Evolutionary conservation across 129 eudicot species (phyloP).

Genomic region (Silybum marianum): DNA sequence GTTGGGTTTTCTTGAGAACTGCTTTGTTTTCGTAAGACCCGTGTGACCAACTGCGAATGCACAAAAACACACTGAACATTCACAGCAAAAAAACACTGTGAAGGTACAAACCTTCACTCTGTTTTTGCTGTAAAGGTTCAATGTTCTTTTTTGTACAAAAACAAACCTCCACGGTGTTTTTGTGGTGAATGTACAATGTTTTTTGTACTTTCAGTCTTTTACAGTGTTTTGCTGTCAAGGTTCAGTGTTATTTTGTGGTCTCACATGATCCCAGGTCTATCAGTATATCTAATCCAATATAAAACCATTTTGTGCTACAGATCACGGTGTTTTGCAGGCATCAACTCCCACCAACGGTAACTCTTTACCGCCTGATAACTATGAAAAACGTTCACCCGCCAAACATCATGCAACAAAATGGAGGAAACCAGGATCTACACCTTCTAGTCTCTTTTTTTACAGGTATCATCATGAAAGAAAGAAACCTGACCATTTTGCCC

Average conservation of each 20-base stretch:
- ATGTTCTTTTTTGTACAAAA: no score
- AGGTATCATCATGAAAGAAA: slow-evolving; percentile 49
- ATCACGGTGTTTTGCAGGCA: slow-evolving; percentile 30
- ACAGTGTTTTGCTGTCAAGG: no score
- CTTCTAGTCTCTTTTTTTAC: slow-evolving; percentile 35
- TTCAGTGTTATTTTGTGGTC: not conserved
- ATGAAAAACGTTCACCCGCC: slow-evolving; percentile 17
- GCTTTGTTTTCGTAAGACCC: not conserved
- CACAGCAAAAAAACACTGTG: not conserved
- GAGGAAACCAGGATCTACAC: slow-evolving; percentile 34
- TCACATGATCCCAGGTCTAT: not conserved
- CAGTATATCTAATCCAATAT: not conserved
- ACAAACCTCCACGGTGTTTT: no score
- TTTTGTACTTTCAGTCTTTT: no score
- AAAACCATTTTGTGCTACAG: slow-evolving; percentile 23
- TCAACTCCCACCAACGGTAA: slow-evolving; percentile 25
- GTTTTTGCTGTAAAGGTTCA: no score
- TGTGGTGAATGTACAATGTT: no score
- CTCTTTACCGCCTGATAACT: slow-evolving; percentile 40
- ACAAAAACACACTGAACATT: not conserved
- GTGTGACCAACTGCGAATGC: not conserved
- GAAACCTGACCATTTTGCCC: slow-evolving; percentile 40
- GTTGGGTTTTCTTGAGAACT: not conserved
- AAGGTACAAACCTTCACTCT: not conserved
- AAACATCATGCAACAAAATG: slow-evolving; percentile 39